Evolutionary conservation across 192 early-diverging fungal genomes (phyloP).

Genomic region (Coemansia sp.): DNA sequence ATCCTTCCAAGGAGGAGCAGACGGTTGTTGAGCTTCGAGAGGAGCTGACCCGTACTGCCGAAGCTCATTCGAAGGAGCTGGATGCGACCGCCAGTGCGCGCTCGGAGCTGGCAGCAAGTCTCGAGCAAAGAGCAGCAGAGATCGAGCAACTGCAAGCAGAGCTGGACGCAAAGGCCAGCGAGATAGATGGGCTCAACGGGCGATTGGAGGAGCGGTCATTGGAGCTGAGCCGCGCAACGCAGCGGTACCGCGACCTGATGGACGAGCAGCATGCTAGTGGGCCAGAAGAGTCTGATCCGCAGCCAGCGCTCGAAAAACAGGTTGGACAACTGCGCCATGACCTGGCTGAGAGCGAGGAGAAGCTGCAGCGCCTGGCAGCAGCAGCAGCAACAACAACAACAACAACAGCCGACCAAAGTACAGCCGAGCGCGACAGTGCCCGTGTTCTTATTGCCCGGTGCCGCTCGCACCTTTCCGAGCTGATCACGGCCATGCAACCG

Average conservation of each 20-base stretch:
- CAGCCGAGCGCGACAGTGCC: too few species aligned
- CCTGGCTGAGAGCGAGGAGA: conserved; percentile 10
- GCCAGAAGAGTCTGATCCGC: conserved; percentile 7
- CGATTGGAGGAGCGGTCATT: conserved; percentile 7
- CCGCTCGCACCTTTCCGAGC: background rate
- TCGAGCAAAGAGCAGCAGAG: conserved; percentile 2
- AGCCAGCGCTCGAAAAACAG: conserved; percentile 6
- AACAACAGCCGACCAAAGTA: conserved; percentile 13
- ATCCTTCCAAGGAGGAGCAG: too few species aligned
- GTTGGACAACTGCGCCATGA: conserved; percentile 23
- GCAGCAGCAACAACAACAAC: conserved; percentile 7
- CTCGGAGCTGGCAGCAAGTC: background rate
- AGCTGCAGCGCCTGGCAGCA: background rate
- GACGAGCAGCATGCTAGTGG: conserved; percentile 6
- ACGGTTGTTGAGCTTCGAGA: conserved; percentile 11
- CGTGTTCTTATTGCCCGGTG: conserved; percentile 1
- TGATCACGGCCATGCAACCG: background rate
- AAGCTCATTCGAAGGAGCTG: conserved; percentile 3
- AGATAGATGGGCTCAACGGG: conserved; percentile 7
- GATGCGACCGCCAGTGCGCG: background rate
- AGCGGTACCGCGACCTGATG: conserved; percentile 16
- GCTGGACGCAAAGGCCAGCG: conserved; percentile 5
- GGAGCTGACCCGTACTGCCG: background rate
- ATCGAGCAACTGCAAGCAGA: conserved; percentile 9
- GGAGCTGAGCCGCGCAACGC: conserved; percentile 9